Evolutionary conservation across 169 alveolate species (phyloP), one percentile per base, ranked within the genome.

Genomic region (Cryptosporidium bovis): DNA sequence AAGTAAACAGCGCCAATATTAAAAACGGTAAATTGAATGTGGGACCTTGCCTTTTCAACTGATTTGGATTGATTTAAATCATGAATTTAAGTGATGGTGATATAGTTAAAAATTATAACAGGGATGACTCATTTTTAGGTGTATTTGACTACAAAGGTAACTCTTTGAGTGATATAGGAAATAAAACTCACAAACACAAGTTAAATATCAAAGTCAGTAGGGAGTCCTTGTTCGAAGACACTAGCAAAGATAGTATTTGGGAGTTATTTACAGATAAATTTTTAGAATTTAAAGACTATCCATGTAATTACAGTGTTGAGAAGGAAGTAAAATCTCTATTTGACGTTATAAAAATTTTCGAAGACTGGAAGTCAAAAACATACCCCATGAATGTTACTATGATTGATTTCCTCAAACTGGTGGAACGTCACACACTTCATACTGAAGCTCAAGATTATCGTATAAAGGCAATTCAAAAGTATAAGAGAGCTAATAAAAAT

Each of bases 391-490:
- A 60, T 24, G 29, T 77, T 24, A 58, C 77, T 44, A 58, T 77
- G 40, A n/a, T 36, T n/a, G 87, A 77, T 36, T 77, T 77, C 40
- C 46, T 60, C n/a, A 77, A 46, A 27, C 10, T 24, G 6, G 24
- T 77, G 7, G 87, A 77, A 62, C 58, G 31, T 20, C 13, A 27
- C 27, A 40, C 87, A 46, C 27, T 77, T 60, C 56, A 62, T 27
- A 2, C 65, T 10, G 87, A 77, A 13, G 48, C 64, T 16, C 87
- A 77, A n/a, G 71, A 77, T 27, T 77, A 77, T 3, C 69, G 87
- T 18, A 27, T 77, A 40, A 62, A 24, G 50, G 29, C 64, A 7
- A 36, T 77, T 40, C 31, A 20, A 12, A 77, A 46, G 36, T 77
- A 77, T 60, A 77, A 58, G n/a, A 18, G 18, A 18, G 0, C 53